phyloP scores from a whole-genome alignment of 2,329 filamentous ascomycete species.

The Pyrenophora graminea region DNA sequence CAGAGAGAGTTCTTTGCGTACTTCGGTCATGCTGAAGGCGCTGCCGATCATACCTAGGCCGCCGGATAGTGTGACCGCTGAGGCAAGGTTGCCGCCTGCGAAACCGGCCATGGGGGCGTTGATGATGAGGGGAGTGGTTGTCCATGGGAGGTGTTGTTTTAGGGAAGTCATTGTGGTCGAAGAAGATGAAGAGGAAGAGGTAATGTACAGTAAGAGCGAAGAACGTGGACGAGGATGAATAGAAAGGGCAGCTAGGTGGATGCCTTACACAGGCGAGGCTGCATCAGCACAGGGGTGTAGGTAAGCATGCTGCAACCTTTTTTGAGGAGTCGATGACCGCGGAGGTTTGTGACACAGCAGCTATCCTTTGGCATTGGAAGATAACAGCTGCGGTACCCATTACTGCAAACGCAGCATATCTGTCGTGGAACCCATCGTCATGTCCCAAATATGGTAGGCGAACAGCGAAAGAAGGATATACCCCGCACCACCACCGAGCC shows the following conservation, averaged over 20 bases:
- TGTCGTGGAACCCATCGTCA: no score
- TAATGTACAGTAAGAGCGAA: background rate
- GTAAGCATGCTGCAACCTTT: no score
- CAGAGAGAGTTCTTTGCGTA: slow-evolving; percentile 37
- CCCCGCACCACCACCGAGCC: background rate
- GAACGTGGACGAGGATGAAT: background rate
- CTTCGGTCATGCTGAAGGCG: slow-evolving; percentile 39
- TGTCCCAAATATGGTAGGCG: no score
- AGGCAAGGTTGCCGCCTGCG: slow-evolving; percentile 59
- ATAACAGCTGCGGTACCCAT: no score
- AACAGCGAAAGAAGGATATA: no score
- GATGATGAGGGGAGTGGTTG: slow-evolving; percentile 59
- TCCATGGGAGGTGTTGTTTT: slow-evolving; percentile 56
- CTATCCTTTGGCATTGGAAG: no score
- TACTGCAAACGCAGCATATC: no score
- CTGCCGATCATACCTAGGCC: slow-evolving; percentile 52
- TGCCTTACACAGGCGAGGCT: no score
- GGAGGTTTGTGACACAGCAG: no score
- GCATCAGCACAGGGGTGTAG: no score
- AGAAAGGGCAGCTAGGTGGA: no score
- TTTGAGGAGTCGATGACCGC: no score
- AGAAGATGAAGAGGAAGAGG: background rate
- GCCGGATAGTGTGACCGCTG: slow-evolving; percentile 62
- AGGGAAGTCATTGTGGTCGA: slow-evolving; percentile 18
- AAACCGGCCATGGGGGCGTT: slow-evolving; percentile 72